Base-by-base conservation (phyloP, 2,329 filamentous ascomycete species). In the Calonectria hongkongensis region DNA sequence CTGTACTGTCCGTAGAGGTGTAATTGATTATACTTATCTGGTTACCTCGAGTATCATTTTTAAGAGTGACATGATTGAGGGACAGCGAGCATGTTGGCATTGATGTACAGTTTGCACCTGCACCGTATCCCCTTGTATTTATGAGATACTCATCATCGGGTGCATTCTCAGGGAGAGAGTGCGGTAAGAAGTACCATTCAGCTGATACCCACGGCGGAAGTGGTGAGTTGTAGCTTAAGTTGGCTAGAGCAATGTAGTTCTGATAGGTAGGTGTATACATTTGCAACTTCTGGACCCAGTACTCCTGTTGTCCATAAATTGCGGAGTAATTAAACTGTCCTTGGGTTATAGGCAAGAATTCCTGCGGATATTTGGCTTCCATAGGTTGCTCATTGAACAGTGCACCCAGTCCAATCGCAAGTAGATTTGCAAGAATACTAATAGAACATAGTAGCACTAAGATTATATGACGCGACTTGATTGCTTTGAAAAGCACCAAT, bases 321-420 rank as follows among this genome's bases (percentile, higher is more conserved):
- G 25, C n/a, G 0, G 12, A 15, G 33, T 21, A 13, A 18, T 56
- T 36, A 9, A 56, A 36, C 2, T 21, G 10, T 5, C 21, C 18
- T 18, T 56, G 51, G 4, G 28, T 21, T 5, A 36, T 3, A 21
- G 51, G 51, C 3, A 36, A 6, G 10, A 36, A 56, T 21, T 56
- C 18, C 13, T 56, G 51, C 21, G 16, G 39, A 28, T 45, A 47
- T 3, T 8, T 58, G 43, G 8, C 27, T 3, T 13, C 12, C 6
- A 65, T 18, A 1, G 64, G 27, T 3, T 21, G 28, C 54, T 71
- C 69, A n/a, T 67, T 68, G n/a, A 71, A 71, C 3, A 67, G n/a
- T 15, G 63, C 63, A 56, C 69, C 39, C 7, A 71, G 43, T 2
- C 64, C 54, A 18, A 71, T 30, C 0, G 69, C 56, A 2, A 71